Percentiles rank a stretch among this genome's conserved stretches.
These are phyloP conservation scores for Xylaria multiplex DNA, from an alignment of 2,329 filamentous ascomycete species.

Conservation along the genomic window DNA sequence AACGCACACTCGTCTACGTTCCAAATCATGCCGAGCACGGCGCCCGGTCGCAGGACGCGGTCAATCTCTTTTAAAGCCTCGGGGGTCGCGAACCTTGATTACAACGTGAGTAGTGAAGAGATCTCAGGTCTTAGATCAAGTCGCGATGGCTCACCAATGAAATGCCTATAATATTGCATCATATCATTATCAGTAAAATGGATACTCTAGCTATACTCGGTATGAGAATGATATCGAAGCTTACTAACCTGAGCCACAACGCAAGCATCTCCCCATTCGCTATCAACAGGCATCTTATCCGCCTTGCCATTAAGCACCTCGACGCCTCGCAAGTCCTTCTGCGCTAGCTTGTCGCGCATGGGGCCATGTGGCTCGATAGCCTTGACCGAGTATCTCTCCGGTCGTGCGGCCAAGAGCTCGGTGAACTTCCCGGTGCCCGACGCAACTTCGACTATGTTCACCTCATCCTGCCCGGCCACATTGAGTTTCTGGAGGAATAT, in stretches of 20 bases:
- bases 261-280: conserved; percentile 71
- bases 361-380: conserved; percentile 71
- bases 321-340: conserved; percentile 67
- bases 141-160: conserved; percentile 59
- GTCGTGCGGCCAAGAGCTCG: conserved; percentile 65
- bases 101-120: conserved; percentile 19
- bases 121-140: neutral
- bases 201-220: neutral
- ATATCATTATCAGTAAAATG: conserved; percentile 27
- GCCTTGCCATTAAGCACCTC: conserved; percentile 67
- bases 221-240: conserved; percentile 14
- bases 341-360: conserved; percentile 71
- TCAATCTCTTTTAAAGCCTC: conserved; percentile 73
- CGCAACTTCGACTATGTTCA: conserved; percentile 70
- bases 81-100: conserved; percentile 72
- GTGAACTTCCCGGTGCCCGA: conserved; percentile 79
- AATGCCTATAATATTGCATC: conserved; percentile 49
- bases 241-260: conserved; percentile 73
- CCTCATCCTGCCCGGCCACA: conserved; percentile 57
- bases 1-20: conserved; percentile 75
- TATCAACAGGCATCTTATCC: conserved; percentile 63
- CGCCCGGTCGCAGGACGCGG: conserved; percentile 69
- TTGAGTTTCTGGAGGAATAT: conserved; percentile 66
- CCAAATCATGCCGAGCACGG: conserved; percentile 75
- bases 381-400: conserved; percentile 68